Evolutionary conservation across 306 rosid genomes (phyloP), one percentile per base, ranked within the genome.

Genomic region (Sicyos edulis): DNA sequence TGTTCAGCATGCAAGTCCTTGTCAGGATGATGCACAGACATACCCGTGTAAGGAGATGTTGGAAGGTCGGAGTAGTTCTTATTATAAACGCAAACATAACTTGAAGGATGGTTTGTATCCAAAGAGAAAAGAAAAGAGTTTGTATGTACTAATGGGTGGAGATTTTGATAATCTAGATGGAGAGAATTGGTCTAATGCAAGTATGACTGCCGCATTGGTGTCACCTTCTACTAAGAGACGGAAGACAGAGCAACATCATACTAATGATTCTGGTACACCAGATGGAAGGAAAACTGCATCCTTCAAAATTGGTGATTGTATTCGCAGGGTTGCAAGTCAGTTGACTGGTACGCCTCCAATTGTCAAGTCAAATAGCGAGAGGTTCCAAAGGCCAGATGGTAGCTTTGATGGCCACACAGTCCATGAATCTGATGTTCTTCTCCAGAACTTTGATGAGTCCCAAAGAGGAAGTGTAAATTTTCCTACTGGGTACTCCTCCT

Each of bases 301-400:
- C 34, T 93, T 93, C 83, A 88, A 84, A 79, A 85, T 93, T 73
- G 98, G 98, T 20, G 98, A 88, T 21, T 87, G 96, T 71, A 90
- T 93, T 55, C 96, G 91, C 60, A 88, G 98, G 82, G 97, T 80
- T 78, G 98, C 98, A 54, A 93, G 90, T 80, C 92, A 92, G 83
- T 80, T 90, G 77, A 86, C 92, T n/a, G 87, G 84, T 66, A 80
- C 95, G 72, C 76, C 91, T 49, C 72, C 85, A 29, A 73, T 80
- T 29, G 52, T 70, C 78, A 92, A 81, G 88, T 49, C 76, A 64
- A 84, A 78, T 80, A 74, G 74, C 61, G 93, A 87, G 68, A 86
- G 75, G 76, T 80, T 85, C 74, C 89, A 78, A 69, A 89, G 77
- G 81, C 77, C 75, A 58, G 90, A 85, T 80, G 86, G 79, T 37